Conservation (phyloP, 1,284 basidiomycete species). For the Cryptococcus sp. region DNA sequence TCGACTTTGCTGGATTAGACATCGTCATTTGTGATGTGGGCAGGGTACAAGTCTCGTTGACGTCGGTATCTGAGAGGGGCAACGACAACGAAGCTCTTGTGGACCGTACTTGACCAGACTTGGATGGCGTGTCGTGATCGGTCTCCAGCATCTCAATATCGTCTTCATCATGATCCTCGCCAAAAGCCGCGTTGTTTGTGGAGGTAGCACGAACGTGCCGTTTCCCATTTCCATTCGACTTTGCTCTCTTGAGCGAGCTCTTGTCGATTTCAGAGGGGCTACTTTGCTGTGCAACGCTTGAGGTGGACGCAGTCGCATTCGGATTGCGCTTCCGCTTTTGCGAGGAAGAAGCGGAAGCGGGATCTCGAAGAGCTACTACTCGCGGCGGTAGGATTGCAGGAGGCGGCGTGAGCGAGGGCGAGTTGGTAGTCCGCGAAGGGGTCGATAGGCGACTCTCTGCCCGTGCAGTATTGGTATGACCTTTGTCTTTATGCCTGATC, state of each 20-base stretch:
- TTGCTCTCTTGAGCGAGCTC: not conserved
- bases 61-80: too few relatives aligned
- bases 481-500: constrained; percentile 4
- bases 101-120: too few relatives aligned
- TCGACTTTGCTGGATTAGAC: not conserved
- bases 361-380: constrained; percentile 35
- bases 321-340: constrained; percentile 5
- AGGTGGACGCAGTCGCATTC: not conserved
- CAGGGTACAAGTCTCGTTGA: too few relatives aligned
- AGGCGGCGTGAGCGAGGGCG: constrained; percentile 27
- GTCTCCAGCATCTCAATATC: too few relatives aligned
- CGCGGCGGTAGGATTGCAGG: constrained; percentile 26
- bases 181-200: not conserved
- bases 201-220: not conserved
- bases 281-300: not conserved
- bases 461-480: not conserved
- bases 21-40: too few relatives aligned
- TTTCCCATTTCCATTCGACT: not conserved
- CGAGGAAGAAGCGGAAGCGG: constrained; percentile 6
- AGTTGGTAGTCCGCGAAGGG: constrained; percentile 16
- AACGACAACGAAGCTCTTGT: too few relatives aligned
- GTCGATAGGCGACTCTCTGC: constrained; percentile 15
- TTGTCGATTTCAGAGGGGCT: not conserved
- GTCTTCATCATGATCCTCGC: too few relatives aligned
- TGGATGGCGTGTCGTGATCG: too few relatives aligned